These are phyloP conservation scores for Fusarium austroafricanum DNA, from an alignment of 2,329 filamentous ascomycete genomes.

Conservation along the genomic window DNA sequence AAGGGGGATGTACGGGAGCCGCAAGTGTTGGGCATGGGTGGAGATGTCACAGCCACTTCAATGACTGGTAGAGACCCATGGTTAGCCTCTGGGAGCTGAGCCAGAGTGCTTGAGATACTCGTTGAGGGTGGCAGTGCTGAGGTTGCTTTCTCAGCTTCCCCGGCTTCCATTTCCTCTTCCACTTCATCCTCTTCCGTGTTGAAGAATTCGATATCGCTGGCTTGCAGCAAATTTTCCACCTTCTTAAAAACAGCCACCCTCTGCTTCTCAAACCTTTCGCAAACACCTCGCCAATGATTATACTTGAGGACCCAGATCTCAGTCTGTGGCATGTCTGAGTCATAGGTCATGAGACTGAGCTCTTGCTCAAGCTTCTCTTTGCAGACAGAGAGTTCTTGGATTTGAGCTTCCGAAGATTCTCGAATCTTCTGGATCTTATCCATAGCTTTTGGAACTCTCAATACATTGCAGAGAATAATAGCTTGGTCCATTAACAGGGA, in stretches of 20 bases:
- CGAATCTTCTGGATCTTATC: background rate
- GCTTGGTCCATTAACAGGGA: slow-evolving; percentile 1
- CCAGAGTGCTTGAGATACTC: no score
- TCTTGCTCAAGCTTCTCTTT: background rate
- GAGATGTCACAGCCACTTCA: background rate
- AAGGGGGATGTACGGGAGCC: no score
- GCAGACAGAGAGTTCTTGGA: background rate
- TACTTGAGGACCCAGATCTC: background rate
- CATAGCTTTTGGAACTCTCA: background rate
- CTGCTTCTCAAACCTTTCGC: background rate
- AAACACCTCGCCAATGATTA: background rate
- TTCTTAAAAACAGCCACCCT: background rate
- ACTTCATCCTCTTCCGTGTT: background rate
- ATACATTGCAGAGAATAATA: background rate
- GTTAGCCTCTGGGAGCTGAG: no score
- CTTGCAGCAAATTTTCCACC: background rate
- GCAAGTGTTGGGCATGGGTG: no score
- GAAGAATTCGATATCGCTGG: background rate
- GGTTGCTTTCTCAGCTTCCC: background rate
- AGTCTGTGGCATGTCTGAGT: background rate
- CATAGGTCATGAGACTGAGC: background rate
- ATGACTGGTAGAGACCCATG: background rate
- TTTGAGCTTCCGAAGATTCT: background rate
- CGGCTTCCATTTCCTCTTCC: background rate
- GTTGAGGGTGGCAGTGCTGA: no score